These are phyloP conservation scores for Limonomyces culmigenus DNA, from an alignment of 1,284 basidiomycete genomes.

Conservation along the genomic window DNA sequence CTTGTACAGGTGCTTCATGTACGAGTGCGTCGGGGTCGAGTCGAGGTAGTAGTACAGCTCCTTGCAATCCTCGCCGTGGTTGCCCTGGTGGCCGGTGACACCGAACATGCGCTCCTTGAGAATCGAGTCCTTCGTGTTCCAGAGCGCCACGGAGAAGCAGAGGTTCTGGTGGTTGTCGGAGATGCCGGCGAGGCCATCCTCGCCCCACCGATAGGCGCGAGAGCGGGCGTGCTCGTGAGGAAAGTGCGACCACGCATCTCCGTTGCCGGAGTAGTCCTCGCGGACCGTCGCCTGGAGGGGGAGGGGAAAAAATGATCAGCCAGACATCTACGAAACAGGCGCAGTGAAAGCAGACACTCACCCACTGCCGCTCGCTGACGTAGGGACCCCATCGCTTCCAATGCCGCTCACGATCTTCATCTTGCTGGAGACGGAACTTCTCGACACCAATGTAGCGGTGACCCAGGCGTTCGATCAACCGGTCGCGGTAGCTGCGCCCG, in stretches of 20 bases:
- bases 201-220: slow-evolving; percentile 94
- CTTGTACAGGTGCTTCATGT: slow-evolving; percentile 99
- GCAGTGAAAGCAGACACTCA: slow-evolving; percentile 29
- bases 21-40: slow-evolving; percentile 94
- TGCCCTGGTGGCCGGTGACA: slow-evolving; percentile 90
- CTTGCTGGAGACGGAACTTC: slow-evolving; percentile 55
- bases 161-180: slow-evolving; percentile 93
- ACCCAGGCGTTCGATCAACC: slow-evolving; percentile 41
- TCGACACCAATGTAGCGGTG: slow-evolving; percentile 49
- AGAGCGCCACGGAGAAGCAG: slow-evolving; percentile 80
- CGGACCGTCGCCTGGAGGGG: slow-evolving; percentile 75
- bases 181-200: slow-evolving; percentile 93
- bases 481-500: slow-evolving; percentile 31
- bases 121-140: slow-evolving; percentile 92
- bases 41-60: slow-evolving; percentile 98
- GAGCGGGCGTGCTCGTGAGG: slow-evolving; percentile 91
- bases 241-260: slow-evolving; percentile 96
- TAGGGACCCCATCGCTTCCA: slow-evolving; percentile 99
- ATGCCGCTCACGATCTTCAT: slow-evolving; percentile 50
- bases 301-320: background rate
- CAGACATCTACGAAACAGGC: background rate
- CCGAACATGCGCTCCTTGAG: slow-evolving; percentile 94
- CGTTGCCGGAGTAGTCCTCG: slow-evolving; percentile 93
- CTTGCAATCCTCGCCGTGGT: slow-evolving; percentile 98
- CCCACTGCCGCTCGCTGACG: slow-evolving; percentile 95